Conservation (phyloP, 108 stramenopile species). For the Pseudonitzschia pungens region DNA sequence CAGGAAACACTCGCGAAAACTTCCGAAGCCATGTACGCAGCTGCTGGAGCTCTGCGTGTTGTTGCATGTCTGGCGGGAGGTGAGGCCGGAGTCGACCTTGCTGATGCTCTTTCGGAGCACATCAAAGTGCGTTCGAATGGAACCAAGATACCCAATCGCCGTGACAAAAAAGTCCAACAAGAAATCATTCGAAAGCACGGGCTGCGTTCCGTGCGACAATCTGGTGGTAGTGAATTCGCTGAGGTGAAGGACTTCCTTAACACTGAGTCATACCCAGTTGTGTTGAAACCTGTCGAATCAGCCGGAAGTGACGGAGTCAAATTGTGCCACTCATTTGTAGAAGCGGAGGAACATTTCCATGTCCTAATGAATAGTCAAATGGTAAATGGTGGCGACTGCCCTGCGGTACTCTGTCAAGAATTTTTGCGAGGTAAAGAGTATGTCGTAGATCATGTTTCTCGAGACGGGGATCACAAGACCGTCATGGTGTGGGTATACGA, state of each 20-base stretch:
- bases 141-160: conserved; percentile 73
- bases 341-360: conserved; percentile 88
- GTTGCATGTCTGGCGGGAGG: conserved; percentile 80
- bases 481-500: conserved; percentile 72
- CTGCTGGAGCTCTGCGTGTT: conserved; percentile 60
- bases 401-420: conserved; percentile 56
- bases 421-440: conserved; percentile 57
- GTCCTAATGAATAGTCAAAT: conserved; percentile 84
- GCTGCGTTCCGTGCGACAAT: conserved; percentile 85
- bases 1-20: conserved; percentile 54
- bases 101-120: conserved; percentile 76
- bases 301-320: conserved; percentile 96
- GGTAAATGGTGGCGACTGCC: conserved; percentile 60
- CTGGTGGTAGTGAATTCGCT: conserved; percentile 58
- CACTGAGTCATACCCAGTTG: conserved; percentile 77
- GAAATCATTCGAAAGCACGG: conserved; percentile 80
- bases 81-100: conserved; percentile 84
- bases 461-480: conserved; percentile 60
- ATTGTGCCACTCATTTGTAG: conserved; percentile 84
- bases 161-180: conserved; percentile 92
- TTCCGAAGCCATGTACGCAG: conserved; percentile 44
- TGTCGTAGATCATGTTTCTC: conserved; percentile 65
- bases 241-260: conserved; percentile 79
- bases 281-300: conserved; percentile 90
- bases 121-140: conserved; percentile 84